A percentile compares a stretch with the other conserved stretches of the same genome.
phyloP scores from a whole-genome alignment of 148 eudicot species.

The Fagopyrum homotropicum region DNA sequence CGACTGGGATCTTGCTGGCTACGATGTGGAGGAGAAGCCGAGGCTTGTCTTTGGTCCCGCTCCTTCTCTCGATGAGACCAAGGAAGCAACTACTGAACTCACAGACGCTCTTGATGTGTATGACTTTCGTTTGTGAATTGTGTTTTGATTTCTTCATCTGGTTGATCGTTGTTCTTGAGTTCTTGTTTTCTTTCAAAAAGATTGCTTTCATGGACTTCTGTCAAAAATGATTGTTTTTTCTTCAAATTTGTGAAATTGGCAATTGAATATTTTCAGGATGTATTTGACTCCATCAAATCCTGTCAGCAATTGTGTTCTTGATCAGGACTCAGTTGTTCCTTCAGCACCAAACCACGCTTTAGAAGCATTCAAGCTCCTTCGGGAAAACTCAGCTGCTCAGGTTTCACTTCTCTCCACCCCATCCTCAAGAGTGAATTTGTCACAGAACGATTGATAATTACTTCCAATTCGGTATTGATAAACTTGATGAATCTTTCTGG shows the following conservation, averaged over 20 bases:
- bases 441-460: not conserved
- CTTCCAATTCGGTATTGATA: not conserved
- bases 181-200: not conserved
- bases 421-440: not conserved
- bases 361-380: conserved; percentile 69
- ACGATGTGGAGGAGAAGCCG: conserved; percentile 34
- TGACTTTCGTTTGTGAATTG: not conserved
- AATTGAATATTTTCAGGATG: conserved; percentile 26
- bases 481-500: not conserved
- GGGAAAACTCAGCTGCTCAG: conserved; percentile 61
- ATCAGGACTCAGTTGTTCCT: conserved; percentile 22
- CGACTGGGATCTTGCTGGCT: conserved; percentile 61
- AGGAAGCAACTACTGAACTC: conserved; percentile 65
- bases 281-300: conserved; percentile 40
- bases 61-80: conserved; percentile 58
- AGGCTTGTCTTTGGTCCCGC: conserved; percentile 72
- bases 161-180: not conserved
- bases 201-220: not conserved
- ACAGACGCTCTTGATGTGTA: conserved; percentile 53
- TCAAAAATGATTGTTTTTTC: not conserved
- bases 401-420: conserved; percentile 18
- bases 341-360: conserved; percentile 48
- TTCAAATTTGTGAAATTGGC: not conserved
- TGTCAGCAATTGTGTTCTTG: conserved; percentile 28
- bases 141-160: not conserved